Base-by-base conservation (phyloP, 345 rosid genomes). In the Clarkia xantiana region DNA sequence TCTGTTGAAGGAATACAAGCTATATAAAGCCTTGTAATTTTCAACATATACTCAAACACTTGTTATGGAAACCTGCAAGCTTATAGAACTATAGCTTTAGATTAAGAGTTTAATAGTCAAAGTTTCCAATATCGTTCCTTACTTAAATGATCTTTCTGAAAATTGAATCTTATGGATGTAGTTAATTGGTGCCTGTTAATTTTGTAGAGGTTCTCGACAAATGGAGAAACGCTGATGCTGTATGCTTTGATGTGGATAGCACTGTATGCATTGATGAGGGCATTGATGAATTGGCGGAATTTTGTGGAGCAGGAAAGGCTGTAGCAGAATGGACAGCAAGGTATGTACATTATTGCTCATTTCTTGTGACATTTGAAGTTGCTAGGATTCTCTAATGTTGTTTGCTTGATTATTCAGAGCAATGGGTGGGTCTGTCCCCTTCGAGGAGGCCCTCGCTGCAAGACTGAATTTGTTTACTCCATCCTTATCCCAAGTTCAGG, bases 211-310 rank as follows among this genome's bases (percentile, higher is more conserved):
- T 77, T 63, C 80, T 83, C 61, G 71, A 74, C 58, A 72, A 77
- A 25, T 90, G 97, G 97, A 62, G 74, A 76, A 67, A 47, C 62
- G 83, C 74, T 39, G 74, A 78, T 67, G 94, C 83, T 1, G 96
- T 90, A 48, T 90, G 96, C 71, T 86, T 90, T 49, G 98, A 90
- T 71, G 98, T 90, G 65, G 98, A 90, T 75, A 86, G 98, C 74
- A 90, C 98, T 6, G 98, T 86, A 18, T 90, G 98, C 55, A 49
- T 74, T 48, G 96, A 90, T 62, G 97, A 90, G 76, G 97, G 97
- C 41, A 86, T 90, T 40, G 96, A 90, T 62, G 96, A 90, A 65
- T 85, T 90, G 62, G 98, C 98, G 0, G 98, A 90, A 45, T 90
- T 83, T 59, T 90, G 98, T 78, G 96, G 96, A 61, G 96, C 94